phyloP scores from a whole-genome alignment of 1,284 basidiomycete species.

The Rhizoctonia solani region DNA sequence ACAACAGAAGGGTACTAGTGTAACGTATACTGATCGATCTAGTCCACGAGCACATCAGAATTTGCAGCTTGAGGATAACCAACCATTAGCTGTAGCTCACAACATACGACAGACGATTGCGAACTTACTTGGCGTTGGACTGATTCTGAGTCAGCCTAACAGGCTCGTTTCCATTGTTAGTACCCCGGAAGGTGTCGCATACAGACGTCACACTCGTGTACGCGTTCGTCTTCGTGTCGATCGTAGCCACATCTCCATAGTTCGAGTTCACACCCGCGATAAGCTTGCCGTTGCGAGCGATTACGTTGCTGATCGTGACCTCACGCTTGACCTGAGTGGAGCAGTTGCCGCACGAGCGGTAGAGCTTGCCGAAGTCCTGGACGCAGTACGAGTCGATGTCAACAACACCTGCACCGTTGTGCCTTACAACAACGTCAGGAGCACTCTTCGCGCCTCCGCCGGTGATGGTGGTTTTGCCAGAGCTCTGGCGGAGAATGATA shows the following conservation, averaged over 20 bases:
- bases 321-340: too few relatives aligned
- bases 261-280: conserved; percentile 37
- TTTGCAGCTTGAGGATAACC: too few relatives aligned
- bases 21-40: too few relatives aligned
- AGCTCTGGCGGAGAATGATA: conserved; percentile 29
- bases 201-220: conserved; percentile 28
- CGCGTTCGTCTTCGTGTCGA: conserved; percentile 7
- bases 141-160: conserved; percentile 32
- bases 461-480: conserved; percentile 20
- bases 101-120: not conserved
- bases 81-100: not conserved
- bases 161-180: conserved; percentile 24
- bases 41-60: too few relatives aligned
- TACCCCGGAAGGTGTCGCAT: conserved; percentile 33
- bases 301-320: too few relatives aligned
- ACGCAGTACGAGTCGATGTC: too few relatives aligned
- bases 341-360: too few relatives aligned
- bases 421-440: conserved; percentile 32
- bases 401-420: too few relatives aligned
- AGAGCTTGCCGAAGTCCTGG: too few relatives aligned
- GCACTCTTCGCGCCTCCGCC: conserved; percentile 33
- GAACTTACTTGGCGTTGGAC: conserved; percentile 21
- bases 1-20: too few relatives aligned
- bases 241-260: conserved; percentile 34
- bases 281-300: conserved; percentile 24